phyloP scores from a whole-genome alignment of 148 eudicot genomes.

The Rhododendron ovatum region DNA sequence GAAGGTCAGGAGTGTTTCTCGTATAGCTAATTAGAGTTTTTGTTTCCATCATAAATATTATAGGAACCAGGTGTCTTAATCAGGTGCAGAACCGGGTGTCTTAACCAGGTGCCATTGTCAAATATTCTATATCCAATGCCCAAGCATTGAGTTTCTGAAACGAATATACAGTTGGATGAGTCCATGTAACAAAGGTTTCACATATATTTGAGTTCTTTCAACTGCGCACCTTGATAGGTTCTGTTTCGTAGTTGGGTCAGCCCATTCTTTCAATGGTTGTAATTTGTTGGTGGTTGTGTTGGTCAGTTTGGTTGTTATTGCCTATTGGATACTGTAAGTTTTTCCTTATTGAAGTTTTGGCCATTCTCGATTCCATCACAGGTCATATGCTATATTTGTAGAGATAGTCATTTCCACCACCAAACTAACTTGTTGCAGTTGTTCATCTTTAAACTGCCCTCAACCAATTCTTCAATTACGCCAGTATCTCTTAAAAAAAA shows the following conservation, averaged over 20 bases:
- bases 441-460: background rate
- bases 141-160: background rate
- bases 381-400: background rate
- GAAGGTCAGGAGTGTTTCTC: background rate
- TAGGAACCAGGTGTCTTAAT: background rate
- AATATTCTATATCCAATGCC: background rate
- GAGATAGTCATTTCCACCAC: background rate
- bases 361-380: background rate
- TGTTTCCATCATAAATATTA: background rate
- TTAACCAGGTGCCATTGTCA: background rate
- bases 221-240: background rate
- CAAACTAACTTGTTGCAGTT: background rate
- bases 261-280: constrained; percentile 2
- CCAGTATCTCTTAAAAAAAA: background rate
- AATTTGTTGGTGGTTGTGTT: background rate
- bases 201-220: background rate
- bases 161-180: background rate
- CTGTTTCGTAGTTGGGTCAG: background rate
- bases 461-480: background rate
- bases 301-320: background rate
- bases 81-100: background rate
- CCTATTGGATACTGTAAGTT: background rate
- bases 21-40: background rate
- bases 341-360: background rate
- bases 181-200: background rate